Evolutionary conservation across 2,329 filamentous ascomycete species (phyloP).

Genomic region (Clarireedia hainanense): DNA sequence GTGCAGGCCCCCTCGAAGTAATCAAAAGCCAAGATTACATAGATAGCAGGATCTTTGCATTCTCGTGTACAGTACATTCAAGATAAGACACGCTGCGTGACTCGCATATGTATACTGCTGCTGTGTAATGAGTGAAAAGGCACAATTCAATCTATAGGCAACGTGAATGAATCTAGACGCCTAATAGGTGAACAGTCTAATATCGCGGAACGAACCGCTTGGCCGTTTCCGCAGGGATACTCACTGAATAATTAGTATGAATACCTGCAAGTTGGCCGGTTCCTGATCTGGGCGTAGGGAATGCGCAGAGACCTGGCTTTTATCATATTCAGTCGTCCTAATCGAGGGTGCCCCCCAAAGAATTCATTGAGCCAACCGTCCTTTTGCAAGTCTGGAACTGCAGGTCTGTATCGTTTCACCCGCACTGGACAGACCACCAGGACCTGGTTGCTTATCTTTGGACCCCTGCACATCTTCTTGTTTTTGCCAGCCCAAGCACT

Average conservation of each 20-base stretch:
- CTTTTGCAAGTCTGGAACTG: background rate
- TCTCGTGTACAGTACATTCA: background rate
- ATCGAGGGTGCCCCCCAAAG: too few relatives aligned
- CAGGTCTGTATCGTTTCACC: constrained; percentile 4
- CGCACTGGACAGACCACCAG: background rate
- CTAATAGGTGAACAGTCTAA: background rate
- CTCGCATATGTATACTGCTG: background rate
- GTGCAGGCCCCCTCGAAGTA: background rate
- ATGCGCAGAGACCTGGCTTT: background rate
- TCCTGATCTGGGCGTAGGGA: too few relatives aligned
- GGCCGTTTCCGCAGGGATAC: background rate
- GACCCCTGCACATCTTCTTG: background rate
- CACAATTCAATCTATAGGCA: too few relatives aligned
- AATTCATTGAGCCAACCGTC: too few relatives aligned
- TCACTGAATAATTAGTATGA: background rate
- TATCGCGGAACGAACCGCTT: constrained; percentile 1
- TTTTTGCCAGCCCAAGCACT: constrained; percentile 1
- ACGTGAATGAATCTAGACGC: too few relatives aligned
- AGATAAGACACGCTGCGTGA: background rate
- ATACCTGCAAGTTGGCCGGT: too few relatives aligned
- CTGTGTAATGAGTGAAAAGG: background rate
- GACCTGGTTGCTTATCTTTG: constrained; percentile 5
- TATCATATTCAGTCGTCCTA: background rate
- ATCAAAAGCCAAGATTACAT: background rate
- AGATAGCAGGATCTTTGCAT: background rate